Conservation (phyloP, 2,329 filamentous ascomycete species). For the Monosporascus sp. region DNA sequence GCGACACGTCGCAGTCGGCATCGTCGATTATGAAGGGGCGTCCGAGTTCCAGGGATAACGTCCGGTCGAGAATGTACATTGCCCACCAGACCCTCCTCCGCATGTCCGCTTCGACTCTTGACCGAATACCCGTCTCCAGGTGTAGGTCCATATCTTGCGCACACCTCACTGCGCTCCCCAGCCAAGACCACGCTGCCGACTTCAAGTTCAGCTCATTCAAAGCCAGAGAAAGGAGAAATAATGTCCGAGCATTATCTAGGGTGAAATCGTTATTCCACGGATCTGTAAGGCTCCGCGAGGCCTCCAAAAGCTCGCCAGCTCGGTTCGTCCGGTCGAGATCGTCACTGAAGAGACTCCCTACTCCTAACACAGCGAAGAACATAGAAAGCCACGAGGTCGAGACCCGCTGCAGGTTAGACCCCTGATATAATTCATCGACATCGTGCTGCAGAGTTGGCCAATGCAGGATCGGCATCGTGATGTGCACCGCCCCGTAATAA, state of each 20-base stretch:
- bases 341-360: constrained; percentile 69
- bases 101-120: constrained; percentile 77
- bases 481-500: constrained; percentile 74
- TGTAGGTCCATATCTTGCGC: constrained; percentile 83
- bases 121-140: constrained; percentile 66
- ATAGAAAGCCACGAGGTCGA: constrained; percentile 70
- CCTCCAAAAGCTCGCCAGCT: constrained; percentile 63
- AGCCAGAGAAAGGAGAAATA: constrained; percentile 71
- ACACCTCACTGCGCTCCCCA: constrained; percentile 72
- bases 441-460: constrained; percentile 77
- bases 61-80: constrained; percentile 82
- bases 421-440: constrained; percentile 71
- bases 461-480: constrained; percentile 78
- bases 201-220: constrained; percentile 82
- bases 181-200: constrained; percentile 80
- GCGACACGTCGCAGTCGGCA: constrained; percentile 75
- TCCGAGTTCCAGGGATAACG: constrained; percentile 73
- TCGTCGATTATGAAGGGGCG: constrained; percentile 81
- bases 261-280: constrained; percentile 76
- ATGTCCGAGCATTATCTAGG: constrained; percentile 68
- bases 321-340: constrained; percentile 49
- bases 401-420: constrained; percentile 53
- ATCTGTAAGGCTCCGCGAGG: constrained; percentile 65
- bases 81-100: constrained; percentile 89
- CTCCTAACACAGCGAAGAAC: constrained; percentile 78